These are phyloP conservation scores for Nakazawaea wickerhamii DNA, from an alignment of 805 yeast genomes.

Conservation along the genomic window DNA sequence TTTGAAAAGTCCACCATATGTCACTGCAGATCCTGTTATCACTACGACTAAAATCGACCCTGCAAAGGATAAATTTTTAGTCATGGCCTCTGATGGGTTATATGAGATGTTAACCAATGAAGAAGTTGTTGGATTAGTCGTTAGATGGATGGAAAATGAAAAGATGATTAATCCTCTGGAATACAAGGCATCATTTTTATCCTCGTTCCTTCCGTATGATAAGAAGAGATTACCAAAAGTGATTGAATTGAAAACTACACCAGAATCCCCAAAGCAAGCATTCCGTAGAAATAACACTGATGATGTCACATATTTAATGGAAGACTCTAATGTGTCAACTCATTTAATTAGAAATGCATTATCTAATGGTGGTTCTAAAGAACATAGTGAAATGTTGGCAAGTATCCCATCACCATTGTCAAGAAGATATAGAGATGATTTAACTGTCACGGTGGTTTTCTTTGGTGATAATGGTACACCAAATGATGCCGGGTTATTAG, in stretches of 20 bases:
- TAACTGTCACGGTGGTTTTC: conserved; percentile 93
- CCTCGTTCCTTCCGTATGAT: conserved; percentile 7
- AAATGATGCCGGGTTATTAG: conserved; percentile 43
- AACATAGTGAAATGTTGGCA: conserved; percentile 81
- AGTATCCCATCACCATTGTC: conserved; percentile 90
- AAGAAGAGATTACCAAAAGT: conserved; percentile 58
- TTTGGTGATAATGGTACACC: conserved; percentile 60
- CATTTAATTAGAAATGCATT: conserved; percentile 92
- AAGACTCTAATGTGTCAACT: conserved; percentile 87
- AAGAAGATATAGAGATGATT: conserved; percentile 89
- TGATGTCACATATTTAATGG: conserved; percentile 46
- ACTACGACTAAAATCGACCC: conserved; percentile 75
- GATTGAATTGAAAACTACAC: conserved; percentile 53
- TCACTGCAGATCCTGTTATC: conserved; percentile 92
- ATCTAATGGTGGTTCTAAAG: conserved; percentile 78
- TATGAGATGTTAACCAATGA: conserved; percentile 89
- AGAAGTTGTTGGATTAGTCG: conserved; percentile 88
- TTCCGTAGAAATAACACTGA: conserved; percentile 44
- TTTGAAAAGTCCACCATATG: conserved; percentile 89
- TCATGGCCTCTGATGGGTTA: conserved; percentile 90
- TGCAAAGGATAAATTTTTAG: conserved; percentile 74
- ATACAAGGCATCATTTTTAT: conserved; percentile 32
- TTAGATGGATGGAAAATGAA: conserved; percentile 84
- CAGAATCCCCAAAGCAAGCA: conserved; percentile 64
- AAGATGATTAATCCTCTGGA: conserved; percentile 50